Base-by-base conservation (phyloP, 208 protist species). In the Trypanosomatidae sp. region DNA sequence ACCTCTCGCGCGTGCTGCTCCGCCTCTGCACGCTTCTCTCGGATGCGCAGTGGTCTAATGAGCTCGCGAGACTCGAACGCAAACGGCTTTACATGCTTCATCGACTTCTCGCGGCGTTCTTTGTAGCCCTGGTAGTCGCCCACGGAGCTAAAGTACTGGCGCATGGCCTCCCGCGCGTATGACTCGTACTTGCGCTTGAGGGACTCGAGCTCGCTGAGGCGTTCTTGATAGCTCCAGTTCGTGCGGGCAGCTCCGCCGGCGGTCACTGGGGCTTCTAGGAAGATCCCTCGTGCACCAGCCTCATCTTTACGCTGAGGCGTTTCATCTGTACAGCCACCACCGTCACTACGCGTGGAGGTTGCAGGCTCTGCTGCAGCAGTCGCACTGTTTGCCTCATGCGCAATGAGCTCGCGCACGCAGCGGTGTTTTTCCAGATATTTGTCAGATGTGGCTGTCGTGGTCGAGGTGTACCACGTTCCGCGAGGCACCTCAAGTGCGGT, bases 11-110 rank as follows among this genome's bases (percentile, higher is more conserved):
- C 43, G 3, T 41, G 78, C 19, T 68, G 74, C 19, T 91, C 87
- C 46, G 66, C 68, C 73, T 87, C 80, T 19, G 73, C 70, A 22
- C 89, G 84, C 33, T 69, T 74, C 41, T 85, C 82, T 50, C 76
- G 74, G 25, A 88, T 93, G 39, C 87, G 71, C 69, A 66, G 75
- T 5, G 82, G 62, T 68, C 75, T 62, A 43, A 81, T 67, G 58
- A 88, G 59, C 68, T 94, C 90, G 2, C 90, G 88, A 10, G 73
- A 46, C 64, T 90, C 81, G 68, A 97, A 97, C 25, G 81, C 78
- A 65, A 95, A 95, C 3, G 87, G 81, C 58, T 80, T 77, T n/a
- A 79, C 79, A 9, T 60, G 58, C 36, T 71, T 58, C 44, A 91
- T 70, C 22, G 58, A 43, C 43, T 74, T 59, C 58, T 85, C 80